Base-by-base conservation (phyloP, 1,139 yeast genomes). In the Blastobotrys petasosporus region DNA sequence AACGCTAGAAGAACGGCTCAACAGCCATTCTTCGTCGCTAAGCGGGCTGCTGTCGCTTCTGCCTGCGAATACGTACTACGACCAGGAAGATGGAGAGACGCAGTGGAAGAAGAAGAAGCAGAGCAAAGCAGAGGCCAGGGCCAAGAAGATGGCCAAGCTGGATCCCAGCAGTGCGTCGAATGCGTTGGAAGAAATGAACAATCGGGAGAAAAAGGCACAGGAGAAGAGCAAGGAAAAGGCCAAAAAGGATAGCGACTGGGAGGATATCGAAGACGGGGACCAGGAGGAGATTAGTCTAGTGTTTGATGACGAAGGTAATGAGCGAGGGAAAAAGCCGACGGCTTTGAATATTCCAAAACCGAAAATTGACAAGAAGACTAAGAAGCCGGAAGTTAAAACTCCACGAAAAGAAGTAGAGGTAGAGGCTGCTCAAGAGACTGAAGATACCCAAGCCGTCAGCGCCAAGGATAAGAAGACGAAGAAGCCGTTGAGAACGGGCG, bases 41-140 rank as follows among this genome's bases (percentile, higher is more conserved):
- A 90, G 86, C 62, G 96, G 97, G 37, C 71, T 92, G 48, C 71
- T 92, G 51, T 86, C 97, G 17, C 71, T 92, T 62, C 88, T 92
- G 50, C 97, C 98, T 7, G 95, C 97, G 8, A 87, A 88, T 61
- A 87, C 84, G 60, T 90, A 90, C 63, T 87, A 86, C 62, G 85
- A 80, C 60, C 85, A 79, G 54, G 86, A 84, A 38, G 79, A 79
- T 54, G 74, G 82, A 2, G 81, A 83, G 59, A 83, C 83, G 48
- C 97, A 90, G 66, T 90, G 97, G 97, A 82, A 81, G 56, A 83
- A 82, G 57, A 85, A 82, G 69, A 85, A 85, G 70, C 55, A 54
- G 48, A 66, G 79, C 35, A 85, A 84, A 60, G 77, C 74, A 42
- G 92, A 86, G 60, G 66, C 74, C 17, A 77, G 73, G 54, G 74